Base-by-base conservation (phyloP, 1,284 basidiomycete genomes). In the Rhodotorula mucilaginosa region DNA sequence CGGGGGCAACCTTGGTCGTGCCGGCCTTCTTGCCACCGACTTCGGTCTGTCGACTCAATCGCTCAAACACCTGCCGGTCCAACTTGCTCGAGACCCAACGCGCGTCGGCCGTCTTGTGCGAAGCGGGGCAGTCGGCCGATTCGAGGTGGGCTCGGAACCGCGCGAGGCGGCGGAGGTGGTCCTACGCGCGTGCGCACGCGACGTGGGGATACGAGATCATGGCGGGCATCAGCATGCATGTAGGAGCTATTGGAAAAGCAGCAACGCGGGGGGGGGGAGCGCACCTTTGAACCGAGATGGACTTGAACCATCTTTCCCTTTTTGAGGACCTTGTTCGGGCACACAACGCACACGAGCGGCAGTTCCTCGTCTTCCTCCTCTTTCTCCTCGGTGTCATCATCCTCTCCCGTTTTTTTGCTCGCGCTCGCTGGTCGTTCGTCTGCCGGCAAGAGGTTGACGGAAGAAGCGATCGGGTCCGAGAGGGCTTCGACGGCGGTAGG, bases 311-410 rank as follows among this genome's bases (percentile, higher is more conserved):
- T 76, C 68, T 67, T 71, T 4, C 70, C 74, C 51, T 59, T 58
- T 64, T 74, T 74, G 39, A 76, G 64, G 48, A 69, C 70, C 68
- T 76, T 76, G 68, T 65, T 69, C 44, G 72, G 72, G 66, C 74
- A 76, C 13, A 76, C 64, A 12, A 76, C 74, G 48, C 74, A 76
- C 3, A 74, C 61, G 18, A 72, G 46, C 64, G 70, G 70, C 29
- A 63, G 63, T 44, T 73, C 65, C 23, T 67, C 69, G 15, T 69
- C 67, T 44, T 63, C 64, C 21, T 56, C 65, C 18, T 52, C 59
- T 18, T 56, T 65, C 21, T 58, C 57, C 1, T 31, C 23, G 21
- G 48, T 62, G 10, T 63, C 65, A 3, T 34, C 57, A 7, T 64
- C 57, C 10, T n/a, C 49, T 48, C 39, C 39, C 10, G 39, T 44